A percentile compares a stretch with the other conserved stretches of the same genome.
Evolutionary conservation across 2,329 filamentous ascomycete genomes (phyloP).

Genomic region (Helotiales sp.): DNA sequence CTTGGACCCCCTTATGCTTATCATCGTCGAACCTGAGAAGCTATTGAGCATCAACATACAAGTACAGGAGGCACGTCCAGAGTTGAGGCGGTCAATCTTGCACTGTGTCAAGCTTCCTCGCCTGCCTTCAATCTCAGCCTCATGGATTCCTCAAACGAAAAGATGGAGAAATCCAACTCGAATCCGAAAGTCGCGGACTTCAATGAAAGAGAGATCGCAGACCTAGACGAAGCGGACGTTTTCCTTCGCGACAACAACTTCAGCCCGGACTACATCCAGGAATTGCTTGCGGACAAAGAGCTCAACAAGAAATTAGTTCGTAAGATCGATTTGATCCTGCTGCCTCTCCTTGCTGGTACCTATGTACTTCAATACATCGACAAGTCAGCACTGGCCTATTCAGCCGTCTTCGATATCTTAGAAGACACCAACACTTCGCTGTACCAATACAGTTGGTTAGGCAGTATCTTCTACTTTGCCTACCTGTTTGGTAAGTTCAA

Average conservation of each 20-base stretch:
- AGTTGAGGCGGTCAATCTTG: background rate
- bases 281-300: conserved; percentile 50
- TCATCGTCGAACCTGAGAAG: background rate
- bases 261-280: conserved; percentile 48
- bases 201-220: conserved; percentile 25
- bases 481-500: conserved; percentile 23
- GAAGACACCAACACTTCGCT: conserved; percentile 48
- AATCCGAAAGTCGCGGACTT: conserved; percentile 17
- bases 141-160: conserved; percentile 11
- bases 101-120: background rate
- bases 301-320: conserved; percentile 41
- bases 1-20: background rate
- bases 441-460: conserved; percentile 54
- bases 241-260: conserved; percentile 56
- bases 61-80: background rate
- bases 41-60: background rate
- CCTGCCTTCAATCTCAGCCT: background rate
- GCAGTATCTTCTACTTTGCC: conserved; percentile 52
- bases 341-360: conserved; percentile 57
- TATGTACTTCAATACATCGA: conserved; percentile 61
- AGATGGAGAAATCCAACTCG: conserved; percentile 16
- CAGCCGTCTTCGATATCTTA: conserved; percentile 54
- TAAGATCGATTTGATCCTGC: conserved; percentile 55
- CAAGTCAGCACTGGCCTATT: conserved; percentile 47
- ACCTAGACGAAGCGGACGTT: conserved; percentile 54